These are phyloP conservation scores for Umbellularia californica DNA, from an alignment of 164 flowering plant genomes.

Conservation along the genomic window DNA sequence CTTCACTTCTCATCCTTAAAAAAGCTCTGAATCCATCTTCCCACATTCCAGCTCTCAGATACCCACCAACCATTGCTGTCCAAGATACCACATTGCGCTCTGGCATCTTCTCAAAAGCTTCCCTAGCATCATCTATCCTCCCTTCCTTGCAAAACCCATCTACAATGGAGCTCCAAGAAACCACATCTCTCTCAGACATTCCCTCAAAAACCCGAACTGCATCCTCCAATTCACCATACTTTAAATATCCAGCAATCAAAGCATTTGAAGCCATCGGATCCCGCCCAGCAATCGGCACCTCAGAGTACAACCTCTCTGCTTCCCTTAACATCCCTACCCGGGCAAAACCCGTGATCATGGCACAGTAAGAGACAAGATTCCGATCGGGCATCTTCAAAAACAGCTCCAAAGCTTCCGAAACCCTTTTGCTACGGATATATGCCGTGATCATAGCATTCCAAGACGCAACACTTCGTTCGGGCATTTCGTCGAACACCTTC, in stretches of 20 bases:
- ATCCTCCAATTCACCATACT: slow-evolving; percentile 24
- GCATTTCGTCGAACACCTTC: slow-evolving; percentile 46
- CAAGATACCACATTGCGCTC: slow-evolving; percentile 45
- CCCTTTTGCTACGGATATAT: slow-evolving; percentile 21
- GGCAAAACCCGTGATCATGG: slow-evolving; percentile 37
- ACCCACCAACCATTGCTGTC: slow-evolving; percentile 45
- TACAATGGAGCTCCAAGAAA: slow-evolving; percentile 45
- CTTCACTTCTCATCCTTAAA: slow-evolving; percentile 38
- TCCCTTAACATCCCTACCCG: slow-evolving; percentile 26
- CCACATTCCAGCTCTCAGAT: slow-evolving; percentile 27
- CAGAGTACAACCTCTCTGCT: slow-evolving; percentile 31
- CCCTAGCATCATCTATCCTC: slow-evolving; percentile 29
- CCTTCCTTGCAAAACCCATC: slow-evolving; percentile 39
- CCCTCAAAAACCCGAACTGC: slow-evolving; percentile 30
- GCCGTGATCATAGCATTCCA: slow-evolving; percentile 57
- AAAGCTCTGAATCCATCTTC: slow-evolving; percentile 31
- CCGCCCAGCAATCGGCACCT: slow-evolving; percentile 20
- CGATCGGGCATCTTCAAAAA: slow-evolving; percentile 29
- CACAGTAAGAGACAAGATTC: slow-evolving; percentile 31
- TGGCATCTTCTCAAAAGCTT: slow-evolving; percentile 33
- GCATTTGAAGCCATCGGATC: slow-evolving; percentile 37
- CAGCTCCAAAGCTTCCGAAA: slow-evolving; percentile 29
- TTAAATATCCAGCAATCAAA: slow-evolving; percentile 36
- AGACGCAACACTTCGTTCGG: slow-evolving; percentile 30
- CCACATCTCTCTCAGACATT: slow-evolving; percentile 36